Evolutionary conservation across 2,329 filamentous ascomycete genomes (phyloP).

Genomic region (Fusarium pseudonygamai): DNA sequence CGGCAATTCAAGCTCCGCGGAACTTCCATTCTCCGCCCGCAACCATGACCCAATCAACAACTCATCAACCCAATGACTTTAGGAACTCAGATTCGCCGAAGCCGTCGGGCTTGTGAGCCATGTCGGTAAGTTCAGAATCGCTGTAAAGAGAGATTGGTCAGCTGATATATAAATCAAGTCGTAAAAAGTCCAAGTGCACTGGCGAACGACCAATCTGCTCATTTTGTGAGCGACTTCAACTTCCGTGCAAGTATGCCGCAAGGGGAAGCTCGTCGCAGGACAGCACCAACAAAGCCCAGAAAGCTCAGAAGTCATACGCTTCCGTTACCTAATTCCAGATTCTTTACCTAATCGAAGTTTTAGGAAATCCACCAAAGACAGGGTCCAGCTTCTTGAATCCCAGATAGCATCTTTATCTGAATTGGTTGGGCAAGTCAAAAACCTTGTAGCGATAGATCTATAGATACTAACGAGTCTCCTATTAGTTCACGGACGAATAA

Average conservation of each 20-base stretch:
- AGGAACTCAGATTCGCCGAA: background rate
- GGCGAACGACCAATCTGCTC: slow-evolving; percentile 11
- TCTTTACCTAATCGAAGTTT: background rate
- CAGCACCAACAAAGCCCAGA: background rate
- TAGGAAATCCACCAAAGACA: background rate
- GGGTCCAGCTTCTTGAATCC: background rate
- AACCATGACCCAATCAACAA: too few species aligned
- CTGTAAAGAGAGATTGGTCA: too few species aligned
- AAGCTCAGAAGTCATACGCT: background rate
- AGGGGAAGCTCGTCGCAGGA: background rate
- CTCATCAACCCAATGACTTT: background rate
- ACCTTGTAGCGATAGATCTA: background rate
- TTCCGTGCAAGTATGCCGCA: background rate
- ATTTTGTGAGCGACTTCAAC: background rate
- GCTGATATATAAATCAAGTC: background rate
- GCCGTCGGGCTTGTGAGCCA: slow-evolving; percentile 5
- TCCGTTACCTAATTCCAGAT: accelerated
- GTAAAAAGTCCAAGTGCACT: slow-evolving; percentile 14
- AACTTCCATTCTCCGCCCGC: background rate
- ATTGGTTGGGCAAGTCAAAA: background rate
- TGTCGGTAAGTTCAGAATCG: background rate
- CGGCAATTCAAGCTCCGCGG: background rate
- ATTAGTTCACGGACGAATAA: accelerated
- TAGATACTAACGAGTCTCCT: accelerated
- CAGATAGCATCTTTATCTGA: background rate